Conservation (phyloP, 768 basidiomycete genomes). For the Tephrocybe sp. region DNA sequence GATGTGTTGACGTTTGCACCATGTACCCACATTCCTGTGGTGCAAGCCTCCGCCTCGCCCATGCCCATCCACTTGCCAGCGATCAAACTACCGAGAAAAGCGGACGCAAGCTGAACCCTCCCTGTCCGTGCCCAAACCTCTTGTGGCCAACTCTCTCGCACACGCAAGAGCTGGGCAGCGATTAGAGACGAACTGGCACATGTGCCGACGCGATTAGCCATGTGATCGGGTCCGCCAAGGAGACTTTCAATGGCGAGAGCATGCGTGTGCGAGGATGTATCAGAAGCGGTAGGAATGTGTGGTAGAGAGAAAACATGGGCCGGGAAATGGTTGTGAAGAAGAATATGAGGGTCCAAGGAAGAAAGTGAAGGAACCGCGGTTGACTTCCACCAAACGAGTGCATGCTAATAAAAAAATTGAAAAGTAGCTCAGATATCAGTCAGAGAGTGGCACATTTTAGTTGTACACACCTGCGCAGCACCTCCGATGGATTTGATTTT, state of each 20-base stretch:
- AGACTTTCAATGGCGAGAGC: constrained; percentile 73
- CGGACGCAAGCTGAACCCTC: constrained; percentile 73
- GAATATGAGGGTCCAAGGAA: constrained; percentile 68
- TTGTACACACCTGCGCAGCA: constrained; percentile 63
- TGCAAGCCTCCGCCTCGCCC: too few species aligned
- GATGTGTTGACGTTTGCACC: too few species aligned
- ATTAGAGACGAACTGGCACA: constrained; percentile 69
- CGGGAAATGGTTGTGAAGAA: constrained; percentile 68
- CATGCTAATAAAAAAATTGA: too few species aligned
- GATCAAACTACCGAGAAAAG: constrained; percentile 71
- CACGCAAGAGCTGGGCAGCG: constrained; percentile 73
- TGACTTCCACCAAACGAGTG: constrained; percentile 87
- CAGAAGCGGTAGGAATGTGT: constrained; percentile 74
- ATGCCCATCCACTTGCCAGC: constrained; percentile 74
- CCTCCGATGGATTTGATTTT: constrained; percentile 78
- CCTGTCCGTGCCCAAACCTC: constrained; percentile 82
- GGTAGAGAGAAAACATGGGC: constrained; percentile 68
- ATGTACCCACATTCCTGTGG: too few species aligned
- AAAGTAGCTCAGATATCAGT: too few species aligned
- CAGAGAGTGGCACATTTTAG: background rate
- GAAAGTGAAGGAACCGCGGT: constrained; percentile 73
- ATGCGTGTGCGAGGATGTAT: constrained; percentile 80
- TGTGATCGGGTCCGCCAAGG: constrained; percentile 75
- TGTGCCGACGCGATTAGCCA: constrained; percentile 76
- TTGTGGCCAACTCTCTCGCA: constrained; percentile 75